These are phyloP conservation scores for Chimonanthus salicifolius DNA, from an alignment of 164 flowering plant genomes.

Conservation along the genomic window DNA sequence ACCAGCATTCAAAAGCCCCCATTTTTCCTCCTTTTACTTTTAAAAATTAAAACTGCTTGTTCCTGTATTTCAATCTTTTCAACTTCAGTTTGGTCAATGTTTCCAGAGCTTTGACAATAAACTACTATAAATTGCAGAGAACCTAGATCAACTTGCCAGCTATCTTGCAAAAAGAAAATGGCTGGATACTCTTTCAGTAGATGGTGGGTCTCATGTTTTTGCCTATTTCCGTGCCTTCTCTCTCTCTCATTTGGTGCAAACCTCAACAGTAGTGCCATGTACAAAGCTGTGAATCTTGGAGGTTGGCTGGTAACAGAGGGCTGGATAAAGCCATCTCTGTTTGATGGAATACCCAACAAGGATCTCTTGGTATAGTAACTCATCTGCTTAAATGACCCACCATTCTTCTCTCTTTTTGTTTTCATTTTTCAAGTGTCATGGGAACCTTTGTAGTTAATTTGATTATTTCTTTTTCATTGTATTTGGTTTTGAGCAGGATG, in stretches of 20 bases:
- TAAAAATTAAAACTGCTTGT: not conserved
- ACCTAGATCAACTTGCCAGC: no score
- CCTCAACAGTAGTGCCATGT: not conserved
- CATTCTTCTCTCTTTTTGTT: not conserved
- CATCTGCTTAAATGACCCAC: not conserved
- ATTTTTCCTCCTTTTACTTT: not conserved
- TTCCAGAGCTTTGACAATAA: not conserved
- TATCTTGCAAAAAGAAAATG: not conserved
- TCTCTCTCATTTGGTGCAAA: slow-evolving; percentile 9
- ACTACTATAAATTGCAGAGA: not conserved
- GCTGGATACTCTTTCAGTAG: not conserved
- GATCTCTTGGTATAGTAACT: slow-evolving; percentile 30
- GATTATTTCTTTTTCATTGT: not conserved
- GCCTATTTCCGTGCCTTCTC: not conserved
- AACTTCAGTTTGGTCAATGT: not conserved
- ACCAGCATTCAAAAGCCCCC: not conserved
- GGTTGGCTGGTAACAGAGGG: slow-evolving; percentile 40
- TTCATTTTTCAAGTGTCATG: not conserved
- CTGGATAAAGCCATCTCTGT: slow-evolving; percentile 35
- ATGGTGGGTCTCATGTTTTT: slow-evolving; percentile 3
- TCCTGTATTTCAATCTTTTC: not conserved
- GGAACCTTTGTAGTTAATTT: not conserved
- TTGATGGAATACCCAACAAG: slow-evolving; percentile 31
- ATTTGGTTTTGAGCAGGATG: slow-evolving; percentile 40
- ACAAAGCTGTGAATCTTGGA: slow-evolving; percentile 37